A percentile compares a stretch with the other conserved stretches of the same genome.
Conservation (phyloP, 306 rosid species). For the Cajanus cajan region DNA sequence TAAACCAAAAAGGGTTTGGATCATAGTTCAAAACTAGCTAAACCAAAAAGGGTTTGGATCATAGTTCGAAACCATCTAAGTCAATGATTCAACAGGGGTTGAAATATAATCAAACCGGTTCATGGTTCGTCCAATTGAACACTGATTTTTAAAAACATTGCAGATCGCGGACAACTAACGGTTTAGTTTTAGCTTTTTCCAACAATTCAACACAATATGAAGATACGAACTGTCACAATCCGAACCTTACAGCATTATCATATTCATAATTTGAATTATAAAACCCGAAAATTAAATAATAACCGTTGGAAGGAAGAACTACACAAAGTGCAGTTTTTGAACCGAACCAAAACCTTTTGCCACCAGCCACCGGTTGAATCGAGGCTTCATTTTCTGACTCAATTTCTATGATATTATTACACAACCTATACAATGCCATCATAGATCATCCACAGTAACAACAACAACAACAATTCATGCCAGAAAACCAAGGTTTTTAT, state of each 20-base stretch:
- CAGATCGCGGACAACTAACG: not conserved
- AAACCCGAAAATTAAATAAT: not conserved
- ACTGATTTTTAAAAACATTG: not conserved
- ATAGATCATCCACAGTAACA: not conserved
- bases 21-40: not conserved
- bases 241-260: no score
- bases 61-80: not conserved
- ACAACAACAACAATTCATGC: not conserved
- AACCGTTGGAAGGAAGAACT: not conserved
- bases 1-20: not conserved
- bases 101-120: not conserved
- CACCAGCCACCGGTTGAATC: not conserved
- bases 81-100: not conserved
- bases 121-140: not conserved
- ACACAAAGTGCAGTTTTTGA: not conserved
- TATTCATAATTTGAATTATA: not conserved
- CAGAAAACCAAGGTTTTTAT: not conserved
- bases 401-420: not conserved
- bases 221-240: not conserved
- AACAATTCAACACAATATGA: not conserved
- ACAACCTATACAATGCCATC: not conserved
- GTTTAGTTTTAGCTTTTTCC: not conserved
- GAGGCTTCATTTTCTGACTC: not conserved
- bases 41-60: not conserved
- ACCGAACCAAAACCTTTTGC: not conserved